Evolutionary conservation across 2,329 filamentous ascomycete genomes (phyloP).

Genomic region (Hirsutella thompsonii): DNA sequence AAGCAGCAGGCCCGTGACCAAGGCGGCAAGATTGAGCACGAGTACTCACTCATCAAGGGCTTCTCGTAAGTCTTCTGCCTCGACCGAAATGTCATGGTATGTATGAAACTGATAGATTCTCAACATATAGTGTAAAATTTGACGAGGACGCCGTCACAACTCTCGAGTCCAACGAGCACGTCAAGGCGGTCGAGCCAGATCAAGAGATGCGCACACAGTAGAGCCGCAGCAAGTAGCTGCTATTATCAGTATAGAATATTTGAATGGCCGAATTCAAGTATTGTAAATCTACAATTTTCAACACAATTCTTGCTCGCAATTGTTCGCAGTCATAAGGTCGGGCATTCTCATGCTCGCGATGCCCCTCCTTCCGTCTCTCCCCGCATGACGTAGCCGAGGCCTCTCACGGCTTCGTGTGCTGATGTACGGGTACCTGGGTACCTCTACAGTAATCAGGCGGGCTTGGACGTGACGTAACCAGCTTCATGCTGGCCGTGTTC

Average conservation of each 20-base stretch:
- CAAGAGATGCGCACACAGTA: conserved; percentile 60
- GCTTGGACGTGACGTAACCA: no score
- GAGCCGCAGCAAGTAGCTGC: not conserved
- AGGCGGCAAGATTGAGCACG: conserved; percentile 73
- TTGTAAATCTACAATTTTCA: no score
- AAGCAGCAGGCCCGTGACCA: conserved; percentile 64
- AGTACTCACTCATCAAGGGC: conserved; percentile 80
- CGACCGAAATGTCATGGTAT: not conserved
- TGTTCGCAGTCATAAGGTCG: not conserved
- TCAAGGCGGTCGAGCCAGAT: conserved; percentile 67
- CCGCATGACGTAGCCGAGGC: no score
- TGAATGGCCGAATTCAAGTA: no score
- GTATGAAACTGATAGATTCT: no score
- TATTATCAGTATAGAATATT: not conserved
- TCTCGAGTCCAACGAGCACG: conserved; percentile 54
- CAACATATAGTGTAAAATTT: conserved; percentile 53
- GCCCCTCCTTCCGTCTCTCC: not conserved
- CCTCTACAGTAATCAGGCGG: no score
- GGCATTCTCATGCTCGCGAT: not conserved
- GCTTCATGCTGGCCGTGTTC: no score
- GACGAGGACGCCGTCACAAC: conserved; percentile 52
- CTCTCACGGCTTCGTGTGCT: not conserved
- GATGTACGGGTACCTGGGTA: no score
- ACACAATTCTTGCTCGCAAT: no score
- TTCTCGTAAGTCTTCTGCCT: conserved; percentile 60